Evolutionary conservation across 306 rosid species (phyloP), one percentile per base, ranked within the genome.

Genomic region (Castanea mollissima): DNA sequence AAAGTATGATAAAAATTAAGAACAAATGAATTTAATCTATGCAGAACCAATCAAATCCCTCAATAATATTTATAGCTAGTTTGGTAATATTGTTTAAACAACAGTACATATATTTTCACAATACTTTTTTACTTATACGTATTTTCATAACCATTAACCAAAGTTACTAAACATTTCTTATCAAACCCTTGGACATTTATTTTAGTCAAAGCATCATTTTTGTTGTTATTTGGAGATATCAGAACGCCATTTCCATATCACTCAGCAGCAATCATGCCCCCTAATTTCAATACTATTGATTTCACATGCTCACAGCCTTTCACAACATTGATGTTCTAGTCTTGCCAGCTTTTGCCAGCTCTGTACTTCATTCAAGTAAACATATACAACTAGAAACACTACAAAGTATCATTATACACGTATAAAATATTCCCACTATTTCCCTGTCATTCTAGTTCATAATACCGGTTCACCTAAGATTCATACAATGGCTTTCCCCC

Each of bases 331-430:
- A 13, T 23, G 5, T 79, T 64, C 18, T 58, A 73, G 46, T 5
- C 23, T 34, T 80, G 83, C 78, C 83, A 80, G 83, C 83, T 74
- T 64, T 62, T 65, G 74, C 83, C 83, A 74, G 83, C 78, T 74
- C 63, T n/a, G 9, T 65, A 59, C 41, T 15, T 64, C 65, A n/a
- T 44, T 71, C 71, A 25, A 27, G 0, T 18, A 10, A 55, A 55
- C 32, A 16, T 21, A 23, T 54, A 67, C 46, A 41, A 32, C 27
- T 13, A 12, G 54, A 65, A 46, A 46, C 1, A 76, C 10, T 21
- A 31, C 8, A n/a, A 38, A 0, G 46, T 2, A 41, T 41, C 18
- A 12, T 21, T 35, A 7, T 5, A 69, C 18, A 35, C 18, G 18
- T 19, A 35, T 19, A 14, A 1, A 35, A 54, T n/a, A 19, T 6